Evolutionary conservation across 148 eudicot species (phyloP).

Genomic region (Vaccinium corymbosum): DNA sequence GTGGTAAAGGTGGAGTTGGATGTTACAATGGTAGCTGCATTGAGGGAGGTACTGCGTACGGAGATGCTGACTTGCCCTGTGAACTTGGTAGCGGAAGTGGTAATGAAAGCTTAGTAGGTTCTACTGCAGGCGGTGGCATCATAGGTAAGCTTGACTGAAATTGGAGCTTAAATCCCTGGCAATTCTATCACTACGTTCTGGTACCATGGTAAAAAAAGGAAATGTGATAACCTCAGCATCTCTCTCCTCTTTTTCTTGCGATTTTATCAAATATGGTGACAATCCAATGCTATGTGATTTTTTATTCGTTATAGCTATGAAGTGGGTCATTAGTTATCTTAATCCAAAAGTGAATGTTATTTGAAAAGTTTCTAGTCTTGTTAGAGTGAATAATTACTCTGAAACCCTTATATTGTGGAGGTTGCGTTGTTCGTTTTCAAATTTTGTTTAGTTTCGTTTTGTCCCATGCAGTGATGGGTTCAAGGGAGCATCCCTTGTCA

Average conservation of each 20-base stretch:
- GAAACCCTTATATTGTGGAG: neutral
- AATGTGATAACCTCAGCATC: neutral
- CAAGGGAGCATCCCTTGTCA: slow-evolving; percentile 71
- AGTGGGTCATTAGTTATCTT: neutral
- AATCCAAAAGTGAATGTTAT: neutral
- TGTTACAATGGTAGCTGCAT: slow-evolving; percentile 57
- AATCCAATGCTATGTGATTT: neutral
- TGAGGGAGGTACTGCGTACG: slow-evolving; percentile 83
- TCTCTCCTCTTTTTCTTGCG: neutral
- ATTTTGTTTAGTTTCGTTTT: neutral
- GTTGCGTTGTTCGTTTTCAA: neutral
- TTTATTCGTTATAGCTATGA: neutral
- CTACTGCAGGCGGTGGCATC: slow-evolving; percentile 88
- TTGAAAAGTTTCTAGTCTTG: neutral
- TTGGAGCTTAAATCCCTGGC: neutral
- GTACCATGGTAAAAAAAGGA: neutral
- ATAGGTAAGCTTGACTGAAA: slow-evolving; percentile 48
- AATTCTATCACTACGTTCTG: neutral
- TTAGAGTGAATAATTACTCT: neutral
- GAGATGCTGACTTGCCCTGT: slow-evolving; percentile 77
- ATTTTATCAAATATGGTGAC: neutral
- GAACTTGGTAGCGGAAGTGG: slow-evolving; percentile 99
- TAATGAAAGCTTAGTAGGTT: slow-evolving; percentile 64
- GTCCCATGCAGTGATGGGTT: slow-evolving; percentile 80
- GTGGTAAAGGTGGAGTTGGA: slow-evolving; percentile 88